phyloP scores from a whole-genome alignment of 345 rosid species.

The Gossypium herbaceum region DNA sequence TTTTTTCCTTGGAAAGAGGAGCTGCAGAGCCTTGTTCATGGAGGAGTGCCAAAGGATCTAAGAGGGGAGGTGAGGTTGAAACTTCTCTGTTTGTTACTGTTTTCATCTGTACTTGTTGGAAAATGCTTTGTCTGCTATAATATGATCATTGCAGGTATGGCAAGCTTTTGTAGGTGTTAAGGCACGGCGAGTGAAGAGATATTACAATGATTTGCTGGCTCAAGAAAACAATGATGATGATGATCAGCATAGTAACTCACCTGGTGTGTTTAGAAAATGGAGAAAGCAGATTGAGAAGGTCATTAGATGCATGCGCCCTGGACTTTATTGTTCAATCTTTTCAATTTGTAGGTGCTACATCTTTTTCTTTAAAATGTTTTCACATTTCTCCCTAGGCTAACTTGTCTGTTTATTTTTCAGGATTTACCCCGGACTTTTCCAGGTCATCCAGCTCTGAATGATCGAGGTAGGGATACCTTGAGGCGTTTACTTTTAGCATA shows the following conservation, averaged over 20 bases:
- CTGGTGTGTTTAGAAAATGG: slow-evolving; percentile 55
- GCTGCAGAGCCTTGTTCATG: slow-evolving; percentile 81
- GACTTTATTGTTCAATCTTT: slow-evolving; percentile 51
- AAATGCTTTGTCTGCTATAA: slow-evolving; percentile 1
- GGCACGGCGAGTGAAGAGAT: slow-evolving; percentile 72
- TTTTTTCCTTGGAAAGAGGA: slow-evolving; percentile 71
- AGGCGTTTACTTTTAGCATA: slow-evolving; percentile 85
- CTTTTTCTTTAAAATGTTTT: slow-evolving; percentile 33
- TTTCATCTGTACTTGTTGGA: neutral
- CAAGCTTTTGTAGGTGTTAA: slow-evolving; percentile 95
- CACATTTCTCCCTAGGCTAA: slow-evolving; percentile 35
- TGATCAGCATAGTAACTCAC: slow-evolving; percentile 33
- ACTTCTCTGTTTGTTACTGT: slow-evolving; percentile 16
- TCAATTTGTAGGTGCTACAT: slow-evolving; percentile 52
- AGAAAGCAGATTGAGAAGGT: slow-evolving; percentile 98
- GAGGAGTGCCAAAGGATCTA: slow-evolving; percentile 92
- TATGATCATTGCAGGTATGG: slow-evolving; percentile 65
- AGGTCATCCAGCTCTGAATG: slow-evolving; percentile 94
- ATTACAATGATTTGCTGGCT: slow-evolving; percentile 73
- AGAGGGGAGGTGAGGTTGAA: slow-evolving; percentile 74
- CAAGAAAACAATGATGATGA: slow-evolving; percentile 44
- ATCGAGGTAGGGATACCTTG: slow-evolving; percentile 83
- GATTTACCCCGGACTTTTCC: slow-evolving; percentile 97
- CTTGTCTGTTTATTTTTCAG: slow-evolving; percentile 42
- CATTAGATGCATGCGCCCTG: slow-evolving; percentile 51